phyloP scores from a whole-genome alignment of 2,329 filamentous ascomycete species.

The Plectosphaerella plurivora region DNA sequence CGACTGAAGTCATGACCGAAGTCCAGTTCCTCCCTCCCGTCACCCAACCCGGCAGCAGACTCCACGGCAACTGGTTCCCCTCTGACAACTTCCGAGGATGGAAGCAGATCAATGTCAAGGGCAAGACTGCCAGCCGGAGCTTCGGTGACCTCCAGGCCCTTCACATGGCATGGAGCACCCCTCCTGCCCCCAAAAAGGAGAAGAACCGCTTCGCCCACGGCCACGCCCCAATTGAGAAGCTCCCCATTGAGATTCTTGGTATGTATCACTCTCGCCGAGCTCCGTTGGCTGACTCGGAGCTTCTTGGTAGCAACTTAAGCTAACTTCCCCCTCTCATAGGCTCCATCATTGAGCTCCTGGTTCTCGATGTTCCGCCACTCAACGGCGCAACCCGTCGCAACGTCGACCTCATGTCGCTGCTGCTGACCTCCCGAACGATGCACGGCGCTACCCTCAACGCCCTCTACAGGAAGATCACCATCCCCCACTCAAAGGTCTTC shows the following conservation, averaged over 20 bases:
- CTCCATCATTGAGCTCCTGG: slow-evolving; percentile 69
- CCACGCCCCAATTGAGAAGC: slow-evolving; percentile 56
- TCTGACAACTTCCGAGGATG: slow-evolving; percentile 56
- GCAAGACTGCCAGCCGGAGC: slow-evolving; percentile 56
- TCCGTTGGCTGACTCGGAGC: slow-evolving; percentile 4
- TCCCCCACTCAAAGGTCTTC: slow-evolving; percentile 80
- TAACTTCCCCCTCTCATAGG: slow-evolving; percentile 37
- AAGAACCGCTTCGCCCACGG: slow-evolving; percentile 36
- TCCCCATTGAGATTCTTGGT: slow-evolving; percentile 70
- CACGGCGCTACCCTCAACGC: slow-evolving; percentile 70
- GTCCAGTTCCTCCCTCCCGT: slow-evolving; percentile 46
- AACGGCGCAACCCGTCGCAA: slow-evolving; percentile 74
- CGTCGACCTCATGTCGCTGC: slow-evolving; percentile 69
- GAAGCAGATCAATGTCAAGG: slow-evolving; percentile 57
- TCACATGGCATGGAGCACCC: slow-evolving; percentile 49
- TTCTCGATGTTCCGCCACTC: slow-evolving; percentile 66
- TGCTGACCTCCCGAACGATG: slow-evolving; percentile 70
- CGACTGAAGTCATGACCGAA: slow-evolving; percentile 23
- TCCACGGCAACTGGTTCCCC: slow-evolving; percentile 56
- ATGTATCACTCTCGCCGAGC: slow-evolving; percentile 29
- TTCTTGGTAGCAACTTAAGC: too few species aligned
- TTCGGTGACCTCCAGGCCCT: slow-evolving; percentile 55
- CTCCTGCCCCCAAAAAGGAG: slow-evolving; percentile 21
- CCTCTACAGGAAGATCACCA: slow-evolving; percentile 74
- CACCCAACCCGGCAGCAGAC: slow-evolving; percentile 50